Evolutionary conservation across 208 protist genomes (phyloP).

Genomic region (Trypanosoma melophagium): DNA sequence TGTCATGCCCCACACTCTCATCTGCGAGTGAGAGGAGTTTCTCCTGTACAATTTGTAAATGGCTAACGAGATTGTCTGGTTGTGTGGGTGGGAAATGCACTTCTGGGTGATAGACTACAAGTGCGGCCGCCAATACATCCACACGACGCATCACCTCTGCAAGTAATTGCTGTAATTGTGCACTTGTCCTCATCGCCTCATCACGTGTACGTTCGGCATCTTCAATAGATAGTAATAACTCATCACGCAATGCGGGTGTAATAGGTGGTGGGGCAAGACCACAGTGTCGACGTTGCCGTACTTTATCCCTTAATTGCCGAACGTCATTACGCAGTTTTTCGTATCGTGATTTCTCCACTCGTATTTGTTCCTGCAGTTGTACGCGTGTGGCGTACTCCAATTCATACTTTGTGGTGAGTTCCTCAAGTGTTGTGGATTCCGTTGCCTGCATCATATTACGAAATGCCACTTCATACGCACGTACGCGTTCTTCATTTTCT

Average conservation of each 20-base stretch:
- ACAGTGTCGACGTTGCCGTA: slow-evolving; percentile 6
- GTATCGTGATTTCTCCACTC: slow-evolving; percentile 23
- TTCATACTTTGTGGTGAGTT: slow-evolving; percentile 45
- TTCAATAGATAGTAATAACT: slow-evolving; percentile 36
- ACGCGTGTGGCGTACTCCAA: slow-evolving; percentile 61
- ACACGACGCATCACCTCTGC: slow-evolving; percentile 37
- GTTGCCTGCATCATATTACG: slow-evolving; percentile 89
- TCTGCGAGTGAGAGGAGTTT: slow-evolving; percentile 62
- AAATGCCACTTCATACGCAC: slow-evolving; percentile 86
- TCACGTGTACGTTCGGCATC: slow-evolving; percentile 39
- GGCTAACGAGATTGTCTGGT: slow-evolving; percentile 31
- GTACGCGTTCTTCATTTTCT: slow-evolving; percentile 73
- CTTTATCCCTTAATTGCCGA: not conserved
- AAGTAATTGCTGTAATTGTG: slow-evolving; percentile 29
- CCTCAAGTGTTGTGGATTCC: slow-evolving; percentile 44
- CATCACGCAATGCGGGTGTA: slow-evolving; percentile 35
- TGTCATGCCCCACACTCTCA: slow-evolving; percentile 29
- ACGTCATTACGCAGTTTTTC: slow-evolving; percentile 34
- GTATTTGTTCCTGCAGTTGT: slow-evolving; percentile 58
- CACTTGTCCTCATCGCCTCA: slow-evolving; percentile 17
- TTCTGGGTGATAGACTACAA: slow-evolving; percentile 41
- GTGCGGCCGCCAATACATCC: slow-evolving; percentile 32
- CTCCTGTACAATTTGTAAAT: slow-evolving; percentile 42
- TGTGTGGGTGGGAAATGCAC: slow-evolving; percentile 34
- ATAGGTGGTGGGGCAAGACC: slow-evolving; percentile 19